A percentile compares a stretch with the other conserved stretches of the same genome.
Conservation (phyloP, 1,284 basidiomycete genomes). For the Termitomyces sp. region DNA sequence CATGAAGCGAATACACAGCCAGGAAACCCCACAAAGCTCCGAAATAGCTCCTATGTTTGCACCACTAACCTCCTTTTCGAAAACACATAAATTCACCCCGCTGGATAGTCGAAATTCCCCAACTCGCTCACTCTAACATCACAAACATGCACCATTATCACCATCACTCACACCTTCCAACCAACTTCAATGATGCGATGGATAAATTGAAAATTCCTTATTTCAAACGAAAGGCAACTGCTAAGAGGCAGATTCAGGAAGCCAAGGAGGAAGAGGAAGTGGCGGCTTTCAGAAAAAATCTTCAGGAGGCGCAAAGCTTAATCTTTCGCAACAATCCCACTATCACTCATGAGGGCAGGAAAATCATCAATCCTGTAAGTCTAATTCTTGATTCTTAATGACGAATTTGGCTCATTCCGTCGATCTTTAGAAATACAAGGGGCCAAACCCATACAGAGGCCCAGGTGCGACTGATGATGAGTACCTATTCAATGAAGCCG, state of each 20-base stretch:
- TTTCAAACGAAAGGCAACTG: conserved; percentile 4
- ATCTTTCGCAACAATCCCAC: neutral
- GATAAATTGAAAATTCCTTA: conserved; percentile 1
- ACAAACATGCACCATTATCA: neutral
- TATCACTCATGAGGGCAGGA: neutral
- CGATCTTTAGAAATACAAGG: conserved; percentile 4
- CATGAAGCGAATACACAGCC: neutral
- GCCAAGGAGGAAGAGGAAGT: conserved; percentile 1
- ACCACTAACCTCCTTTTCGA: conserved; percentile 8
- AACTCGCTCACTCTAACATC: neutral
- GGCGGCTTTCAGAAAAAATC: conserved; percentile 2
- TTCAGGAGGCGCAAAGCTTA: conserved; percentile 4
- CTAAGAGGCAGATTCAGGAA: conserved; percentile 1
- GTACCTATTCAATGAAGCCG: conserved; percentile 2
- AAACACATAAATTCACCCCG: conserved; percentile 6
- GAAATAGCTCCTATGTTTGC: conserved; percentile 1
- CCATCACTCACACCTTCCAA: neutral
- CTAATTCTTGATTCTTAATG: too few species aligned
- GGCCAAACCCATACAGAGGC: conserved; percentile 6
- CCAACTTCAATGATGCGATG: neutral
- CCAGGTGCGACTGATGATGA: conserved; percentile 6
- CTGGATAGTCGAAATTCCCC: neutral
- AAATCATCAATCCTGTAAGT: conserved; percentile 11
- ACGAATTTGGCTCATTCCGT: neutral
- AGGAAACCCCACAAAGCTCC: neutral